These are phyloP conservation scores for Oryza glaberrima DNA, from an alignment of 176 grass and related monocot species.

Conservation along the genomic window DNA sequence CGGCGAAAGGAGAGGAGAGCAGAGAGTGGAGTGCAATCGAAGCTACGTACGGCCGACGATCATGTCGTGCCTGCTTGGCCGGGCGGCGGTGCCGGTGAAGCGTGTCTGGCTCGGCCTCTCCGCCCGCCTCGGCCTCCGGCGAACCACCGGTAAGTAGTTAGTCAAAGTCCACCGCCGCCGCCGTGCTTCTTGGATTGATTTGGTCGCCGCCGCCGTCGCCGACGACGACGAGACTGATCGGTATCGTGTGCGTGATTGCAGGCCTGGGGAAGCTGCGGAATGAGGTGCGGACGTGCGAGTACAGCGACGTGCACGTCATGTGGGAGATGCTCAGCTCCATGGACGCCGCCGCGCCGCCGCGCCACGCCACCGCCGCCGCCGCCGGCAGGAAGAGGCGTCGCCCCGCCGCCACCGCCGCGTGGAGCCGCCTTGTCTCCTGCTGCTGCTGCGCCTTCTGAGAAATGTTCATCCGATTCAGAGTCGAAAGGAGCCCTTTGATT, in stretches of 20 bases:
- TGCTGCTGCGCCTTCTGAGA: conserved; percentile 37
- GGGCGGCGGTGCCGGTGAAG: conserved; percentile 52
- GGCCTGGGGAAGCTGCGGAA: conserved; percentile 56
- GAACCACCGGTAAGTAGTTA: conserved; percentile 36
- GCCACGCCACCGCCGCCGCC: not conserved
- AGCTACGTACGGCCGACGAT: not conserved
- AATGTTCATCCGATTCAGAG: not conserved
- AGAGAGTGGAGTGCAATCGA: too few species aligned
- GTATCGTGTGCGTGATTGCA: not conserved
- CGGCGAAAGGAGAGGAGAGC: not conserved
- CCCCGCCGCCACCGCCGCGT: not conserved
- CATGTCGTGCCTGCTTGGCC: conserved; percentile 42
- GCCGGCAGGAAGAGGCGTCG: not conserved
- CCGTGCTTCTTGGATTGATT: not conserved
- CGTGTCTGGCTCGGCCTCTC: conserved; percentile 54
- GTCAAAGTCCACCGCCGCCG: too few species aligned
- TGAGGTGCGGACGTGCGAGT: conserved; percentile 80
- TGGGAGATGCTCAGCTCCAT: conserved; percentile 67
- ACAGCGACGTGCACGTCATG: conserved; percentile 80
- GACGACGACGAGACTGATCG: not conserved
- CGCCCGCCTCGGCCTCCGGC: conserved; percentile 52
- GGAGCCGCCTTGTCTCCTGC: conserved; percentile 33
- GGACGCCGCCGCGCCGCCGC: conserved; percentile 10
- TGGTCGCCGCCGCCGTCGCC: not conserved
- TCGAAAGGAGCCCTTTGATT: too few species aligned